These are phyloP conservation scores for Artemisia annua DNA, from an alignment of 129 eudicot genomes.

Conservation along the genomic window DNA sequence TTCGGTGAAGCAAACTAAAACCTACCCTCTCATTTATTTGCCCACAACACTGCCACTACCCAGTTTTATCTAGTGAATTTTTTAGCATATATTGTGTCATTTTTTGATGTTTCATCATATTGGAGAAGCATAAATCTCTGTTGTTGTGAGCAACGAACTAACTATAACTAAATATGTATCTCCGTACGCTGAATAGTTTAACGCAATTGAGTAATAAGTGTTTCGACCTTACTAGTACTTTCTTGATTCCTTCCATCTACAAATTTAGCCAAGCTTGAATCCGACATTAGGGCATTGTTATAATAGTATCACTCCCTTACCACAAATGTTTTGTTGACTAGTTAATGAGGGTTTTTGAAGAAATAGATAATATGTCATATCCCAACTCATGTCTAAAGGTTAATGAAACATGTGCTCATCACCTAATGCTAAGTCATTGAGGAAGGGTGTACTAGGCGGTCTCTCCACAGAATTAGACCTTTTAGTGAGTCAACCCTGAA, in stretches of 20 bases:
- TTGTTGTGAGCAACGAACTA: slow-evolving; percentile 62
- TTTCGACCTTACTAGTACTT: slow-evolving; percentile 96
- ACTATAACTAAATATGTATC: slow-evolving; percentile 63
- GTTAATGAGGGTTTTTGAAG: no score
- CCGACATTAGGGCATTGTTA: slow-evolving; percentile 21
- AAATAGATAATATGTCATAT: no score
- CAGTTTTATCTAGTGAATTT: slow-evolving; percentile 61
- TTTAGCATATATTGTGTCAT: slow-evolving; percentile 49
- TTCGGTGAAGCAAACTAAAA: slow-evolving; percentile 93
- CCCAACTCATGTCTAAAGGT: no score
- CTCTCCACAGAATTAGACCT: no score
- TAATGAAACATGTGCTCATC: no score
- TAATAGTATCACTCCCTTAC: no score
- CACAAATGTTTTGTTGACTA: no score
- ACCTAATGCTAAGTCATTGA: no score
- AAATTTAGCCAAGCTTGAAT: slow-evolving; percentile 70
- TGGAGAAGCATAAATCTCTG: slow-evolving; percentile 74
- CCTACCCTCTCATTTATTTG: slow-evolving; percentile 74
- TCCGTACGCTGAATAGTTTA: slow-evolving; percentile 82
- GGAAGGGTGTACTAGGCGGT: no score
- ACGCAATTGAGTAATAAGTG: slow-evolving; percentile 79
- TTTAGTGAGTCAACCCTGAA: slow-evolving; percentile 66
- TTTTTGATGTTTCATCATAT: slow-evolving; percentile 82
- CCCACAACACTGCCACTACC: slow-evolving; percentile 85
- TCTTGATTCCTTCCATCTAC: slow-evolving; percentile 81